Base-by-base conservation (phyloP, 1,139 yeast genomes). In the Protomyces macrosporus region DNA sequence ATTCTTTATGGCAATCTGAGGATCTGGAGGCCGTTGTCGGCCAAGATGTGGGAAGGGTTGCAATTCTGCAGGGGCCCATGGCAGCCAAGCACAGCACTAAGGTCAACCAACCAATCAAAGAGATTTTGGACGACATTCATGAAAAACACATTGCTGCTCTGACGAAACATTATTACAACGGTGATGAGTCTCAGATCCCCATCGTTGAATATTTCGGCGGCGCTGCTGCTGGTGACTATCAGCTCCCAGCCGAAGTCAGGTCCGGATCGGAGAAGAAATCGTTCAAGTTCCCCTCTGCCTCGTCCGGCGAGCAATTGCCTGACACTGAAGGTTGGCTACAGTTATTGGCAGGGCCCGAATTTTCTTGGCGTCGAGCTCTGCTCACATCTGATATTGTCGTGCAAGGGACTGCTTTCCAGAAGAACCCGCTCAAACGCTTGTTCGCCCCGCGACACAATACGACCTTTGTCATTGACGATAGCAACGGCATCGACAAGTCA, bases 1-100 rank as follows among this genome's bases (percentile, higher is more conserved):
- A 93, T 77, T 91, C 98, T 58, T 82, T 93, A 75, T 93, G 98
- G 98, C 99, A 93, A 82, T 88, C 97, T 45, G 98, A 93, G 81
- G 95, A 90, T 75, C 83, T 93, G 73, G 98, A 91, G 75, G 89
- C 97, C 68, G 98, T 93, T 73, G 93, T 89, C 69, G 98, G 83
- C 71, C 91, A 87, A 74, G 99, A 93, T 76, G 98, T 93, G 69
- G 95, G 91, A 78, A 88, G 98, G 82, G 91, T 97, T 32, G 95
- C 98, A 87, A 90, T 93, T 71, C 83, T 93, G 72, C 97, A 90
- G 73, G 98, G 98, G 71, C 99, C 99, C 60, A 98, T 95, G 72
- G 96, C 98, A 71, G 97, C 97, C 71, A 91, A 87, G 78, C 91
- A 80, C 80, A 87, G 98, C 71, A 88, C 82, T 72, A 81, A 82